Conservation (phyloP, 2,329 filamentous ascomycete species). For the Fusarium camptoceras region DNA sequence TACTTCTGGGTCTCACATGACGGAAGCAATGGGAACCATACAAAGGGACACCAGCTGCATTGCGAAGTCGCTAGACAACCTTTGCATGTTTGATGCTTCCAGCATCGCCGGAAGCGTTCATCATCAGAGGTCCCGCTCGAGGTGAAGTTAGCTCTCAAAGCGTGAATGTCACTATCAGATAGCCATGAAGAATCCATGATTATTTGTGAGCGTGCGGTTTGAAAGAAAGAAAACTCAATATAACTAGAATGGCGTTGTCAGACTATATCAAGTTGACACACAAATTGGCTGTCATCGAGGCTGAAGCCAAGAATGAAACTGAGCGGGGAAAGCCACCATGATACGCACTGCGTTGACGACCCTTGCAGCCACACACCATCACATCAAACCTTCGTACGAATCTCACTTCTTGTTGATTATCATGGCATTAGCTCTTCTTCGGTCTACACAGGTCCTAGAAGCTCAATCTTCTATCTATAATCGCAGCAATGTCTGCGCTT, state of each 20-base stretch:
- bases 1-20: neutral
- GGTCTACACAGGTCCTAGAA: neutral
- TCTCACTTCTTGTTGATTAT: neutral
- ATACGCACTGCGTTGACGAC: conserved; percentile 7
- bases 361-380: conserved; percentile 20
- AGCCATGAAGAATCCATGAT: conserved; percentile 27
- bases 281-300: conserved; percentile 2
- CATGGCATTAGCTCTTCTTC: neutral
- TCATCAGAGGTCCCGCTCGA: conserved; percentile 44
- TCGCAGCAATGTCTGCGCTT: conserved; percentile 5
- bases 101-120: conserved; percentile 62
- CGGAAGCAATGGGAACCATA: conserved; percentile 45
- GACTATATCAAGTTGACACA: neutral
- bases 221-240: neutral
- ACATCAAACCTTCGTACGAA: conserved; percentile 1
- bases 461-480: neutral
- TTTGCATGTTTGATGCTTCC: conserved; percentile 62
- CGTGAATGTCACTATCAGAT: conserved; percentile 18
- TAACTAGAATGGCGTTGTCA: neutral
- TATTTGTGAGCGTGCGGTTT: neutral
- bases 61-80: conserved; percentile 57
- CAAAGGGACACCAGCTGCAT: conserved; percentile 67
- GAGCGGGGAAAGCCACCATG: conserved; percentile 29
- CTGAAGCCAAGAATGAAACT: conserved; percentile 1
- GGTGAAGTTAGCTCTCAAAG: conserved; percentile 50